Evolutionary conservation across 257 asterid genomes (phyloP), one percentile per base, ranked within the genome.

Genomic region (Solanum piurae): DNA sequence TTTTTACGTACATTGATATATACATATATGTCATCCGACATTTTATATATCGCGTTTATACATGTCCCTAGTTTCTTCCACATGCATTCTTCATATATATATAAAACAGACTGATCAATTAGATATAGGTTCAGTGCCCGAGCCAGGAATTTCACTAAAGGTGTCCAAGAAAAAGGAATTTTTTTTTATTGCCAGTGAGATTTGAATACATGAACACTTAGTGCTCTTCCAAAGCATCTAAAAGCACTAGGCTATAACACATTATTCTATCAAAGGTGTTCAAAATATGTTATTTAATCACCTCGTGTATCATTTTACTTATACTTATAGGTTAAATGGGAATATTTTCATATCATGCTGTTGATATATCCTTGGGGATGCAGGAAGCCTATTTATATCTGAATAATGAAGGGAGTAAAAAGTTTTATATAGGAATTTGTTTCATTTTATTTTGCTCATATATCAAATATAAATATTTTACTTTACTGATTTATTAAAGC

Each of bases 1-100:
- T 91, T 91, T 93, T 86, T 87, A 73, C 20, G 20, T 16, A 52
- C 79, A 90, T 89, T 83, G 90, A 87, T 87, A 89, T 1, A 29
- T 23, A 66, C 3, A 25, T 13, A 29, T 71, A 89, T 62, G 86
- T 86, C 86, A 90, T 55, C 55, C 66, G 38, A 44, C 86, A 74
- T 88, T 84, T 87, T 71, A 86, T 42, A 33, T 86, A 64, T 77
- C 79, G 87, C 80, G 46, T 87, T 38, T 79, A 84, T 72, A 29
- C 85, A 46, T 46, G 68, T 46, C 85, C 29, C 83, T 76, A 76
- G 85, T 90, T 52, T 87, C 89, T 88, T 83, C 36, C 23, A 27
- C 75, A 60, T 77, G 55, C 58, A 34, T 82, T 12, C 36, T 52
- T 85, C 80, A 86, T 5, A 49, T 49, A 62, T 86, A 73, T 72